Percentiles rank a stretch among this genome's conserved stretches.
Conservation (phyloP, 2,329 filamentous ascomycete genomes). For the Simplicillium sp. region DNA sequence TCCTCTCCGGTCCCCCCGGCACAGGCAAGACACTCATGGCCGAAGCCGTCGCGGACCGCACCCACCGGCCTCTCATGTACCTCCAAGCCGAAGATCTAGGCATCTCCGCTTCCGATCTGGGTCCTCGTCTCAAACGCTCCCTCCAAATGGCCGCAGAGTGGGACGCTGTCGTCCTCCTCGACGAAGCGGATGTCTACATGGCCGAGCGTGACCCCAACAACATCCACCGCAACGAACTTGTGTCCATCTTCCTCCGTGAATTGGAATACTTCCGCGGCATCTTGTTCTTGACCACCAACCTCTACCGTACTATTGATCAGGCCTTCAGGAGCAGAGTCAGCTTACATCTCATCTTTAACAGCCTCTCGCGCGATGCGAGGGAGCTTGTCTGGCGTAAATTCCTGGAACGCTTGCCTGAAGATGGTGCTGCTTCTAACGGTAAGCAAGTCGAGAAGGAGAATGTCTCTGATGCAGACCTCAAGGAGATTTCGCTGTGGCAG, state of each 20-base stretch:
- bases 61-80: constrained; percentile 33
- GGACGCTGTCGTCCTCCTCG: constrained; percentile 40
- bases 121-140: constrained; percentile 34
- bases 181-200: constrained; percentile 46
- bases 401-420: constrained; percentile 22
- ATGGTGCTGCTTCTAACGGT: constrained; percentile 1
- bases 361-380: constrained; percentile 26
- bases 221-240: constrained; percentile 37
- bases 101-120: constrained; percentile 29
- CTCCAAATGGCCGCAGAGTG: constrained; percentile 39
- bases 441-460: constrained; percentile 2
- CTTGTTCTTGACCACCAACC: constrained; percentile 35
- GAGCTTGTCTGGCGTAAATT: constrained; percentile 36
- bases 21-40: constrained; percentile 37
- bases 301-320: constrained; percentile 30
- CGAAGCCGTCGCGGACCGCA: constrained; percentile 31
- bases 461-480: constrained; percentile 23
- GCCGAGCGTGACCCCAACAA: constrained; percentile 33
- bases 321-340: constrained; percentile 36
- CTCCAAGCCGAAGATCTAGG: constrained; percentile 39
- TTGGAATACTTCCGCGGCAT: constrained; percentile 35
- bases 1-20: constrained; percentile 34
- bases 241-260: constrained; percentile 36
- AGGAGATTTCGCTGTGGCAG: constrained; percentile 27
- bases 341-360: constrained; percentile 34